Conservation (phyloP, 2,329 filamentous ascomycete species). For the Dissoconium aciculare region DNA sequence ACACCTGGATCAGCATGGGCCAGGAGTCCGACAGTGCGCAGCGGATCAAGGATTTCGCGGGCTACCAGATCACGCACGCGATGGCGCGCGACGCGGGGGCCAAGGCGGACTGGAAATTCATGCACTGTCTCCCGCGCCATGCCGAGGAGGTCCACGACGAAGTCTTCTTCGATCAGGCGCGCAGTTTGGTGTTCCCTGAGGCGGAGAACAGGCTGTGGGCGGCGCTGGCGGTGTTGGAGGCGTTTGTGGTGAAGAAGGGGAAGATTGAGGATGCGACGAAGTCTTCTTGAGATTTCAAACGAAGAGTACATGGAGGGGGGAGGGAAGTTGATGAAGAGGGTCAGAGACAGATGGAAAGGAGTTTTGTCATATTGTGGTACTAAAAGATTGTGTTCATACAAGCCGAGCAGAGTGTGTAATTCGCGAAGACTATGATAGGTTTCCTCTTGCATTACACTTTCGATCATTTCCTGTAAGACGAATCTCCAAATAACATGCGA, state of each 20-base stretch:
- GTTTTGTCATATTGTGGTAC: too few relatives aligned
- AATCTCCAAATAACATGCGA: too few relatives aligned
- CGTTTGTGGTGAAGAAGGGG: conserved; percentile 89
- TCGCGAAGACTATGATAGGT: too few relatives aligned
- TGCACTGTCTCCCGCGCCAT: conserved; percentile 93
- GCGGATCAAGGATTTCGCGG: conserved; percentile 65
- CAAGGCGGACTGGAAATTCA: conserved; percentile 85
- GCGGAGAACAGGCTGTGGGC: conserved; percentile 92
- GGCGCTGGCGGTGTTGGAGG: conserved; percentile 66
- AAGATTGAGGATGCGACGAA: conserved; percentile 42
- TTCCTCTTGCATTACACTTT: too few relatives aligned
- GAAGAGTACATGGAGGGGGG: too few relatives aligned
- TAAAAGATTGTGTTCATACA: too few relatives aligned
- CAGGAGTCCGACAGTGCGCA: conserved; percentile 74
- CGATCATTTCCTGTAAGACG: too few relatives aligned
- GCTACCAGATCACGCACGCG: conserved; percentile 82
- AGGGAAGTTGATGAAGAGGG: too few relatives aligned
- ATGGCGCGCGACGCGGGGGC: conserved; percentile 73
- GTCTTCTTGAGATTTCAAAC: too few relatives aligned
- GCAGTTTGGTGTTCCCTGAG: conserved; percentile 82
- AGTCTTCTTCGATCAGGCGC: conserved; percentile 70
- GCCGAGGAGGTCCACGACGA: conserved; percentile 86
- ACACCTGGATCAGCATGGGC: conserved; percentile 98
- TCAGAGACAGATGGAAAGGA: too few relatives aligned
- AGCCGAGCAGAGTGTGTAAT: too few relatives aligned